Percentiles rank a stretch among this genome's conserved stretches.
phyloP scores from a whole-genome alignment of 352 stramenopile species.

The Phytophthora meadii region DNA sequence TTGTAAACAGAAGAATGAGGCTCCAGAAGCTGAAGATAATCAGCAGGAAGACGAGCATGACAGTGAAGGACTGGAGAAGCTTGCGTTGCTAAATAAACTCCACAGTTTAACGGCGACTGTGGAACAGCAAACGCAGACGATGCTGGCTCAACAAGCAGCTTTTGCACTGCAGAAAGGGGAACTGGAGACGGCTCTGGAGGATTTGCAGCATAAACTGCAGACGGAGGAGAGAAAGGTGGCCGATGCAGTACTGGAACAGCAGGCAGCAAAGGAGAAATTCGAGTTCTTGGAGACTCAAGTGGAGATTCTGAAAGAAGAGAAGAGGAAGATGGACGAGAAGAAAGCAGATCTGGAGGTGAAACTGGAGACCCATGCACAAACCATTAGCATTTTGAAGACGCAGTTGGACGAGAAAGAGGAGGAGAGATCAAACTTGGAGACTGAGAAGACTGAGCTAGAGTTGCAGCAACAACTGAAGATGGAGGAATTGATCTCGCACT shows the following conservation, averaged over 20 bases:
- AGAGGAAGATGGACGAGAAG: conserved; percentile 15
- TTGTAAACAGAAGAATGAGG: conserved; percentile 23
- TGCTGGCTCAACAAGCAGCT: conserved; percentile 20
- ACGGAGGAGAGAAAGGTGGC: conserved; percentile 11
- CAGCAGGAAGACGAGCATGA: conserved; percentile 18
- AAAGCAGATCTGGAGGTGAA: conserved; percentile 14
- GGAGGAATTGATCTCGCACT: conserved; percentile 3
- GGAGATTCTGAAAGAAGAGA: conserved; percentile 29
- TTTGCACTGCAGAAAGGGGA: conserved; percentile 32
- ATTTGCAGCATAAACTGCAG: conserved; percentile 21
- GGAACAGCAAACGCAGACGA: conserved; percentile 33
- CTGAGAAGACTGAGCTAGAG: conserved; percentile 10
- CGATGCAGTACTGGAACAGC: conserved; percentile 28
- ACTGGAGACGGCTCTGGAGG: conserved; percentile 32
- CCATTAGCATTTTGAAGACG: conserved; percentile 35
- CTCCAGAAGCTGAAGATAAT: conserved; percentile 26
- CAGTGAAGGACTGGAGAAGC: conserved; percentile 19
- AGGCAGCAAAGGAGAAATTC: conserved; percentile 29
- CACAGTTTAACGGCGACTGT: conserved; percentile 30
- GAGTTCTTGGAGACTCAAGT: conserved; percentile 36
- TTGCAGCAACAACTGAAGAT: conserved; percentile 16
- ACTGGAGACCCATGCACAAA: conserved; percentile 32
- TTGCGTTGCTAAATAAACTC: conserved; percentile 29
- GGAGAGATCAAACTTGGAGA: conserved; percentile 5
- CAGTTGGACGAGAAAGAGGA: conserved; percentile 38